Base-by-base conservation (phyloP, 2,329 filamentous ascomycete species). In the Shiraia bambusicola region DNA sequence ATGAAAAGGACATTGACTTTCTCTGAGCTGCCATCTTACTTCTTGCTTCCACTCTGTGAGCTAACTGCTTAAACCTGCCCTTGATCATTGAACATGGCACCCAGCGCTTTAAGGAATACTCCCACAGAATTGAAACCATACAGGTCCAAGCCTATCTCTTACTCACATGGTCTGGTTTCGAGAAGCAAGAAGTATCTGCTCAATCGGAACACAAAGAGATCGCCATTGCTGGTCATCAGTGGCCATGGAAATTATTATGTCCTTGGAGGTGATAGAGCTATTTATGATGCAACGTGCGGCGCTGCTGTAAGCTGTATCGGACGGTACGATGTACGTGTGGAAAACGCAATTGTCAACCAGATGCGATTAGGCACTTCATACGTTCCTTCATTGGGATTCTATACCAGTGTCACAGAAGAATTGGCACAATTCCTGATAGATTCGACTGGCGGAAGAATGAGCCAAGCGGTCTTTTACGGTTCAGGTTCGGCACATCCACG, bases 251-350 rank as follows among this genome's bases (percentile, higher is more conserved):
- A 75, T 50, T 77, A 76, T 45, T 65, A 82, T n/a, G 66, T 71
- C 25, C 69, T 82, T 1, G 41, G 46, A 2, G 52, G 59, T 32
- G 83, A 83, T 1, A 45, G 28, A 16, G 72, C 69, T 25, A 77
- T 93, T 30, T 76, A 90, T 11, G 88, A 93, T 63, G 84, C 81
- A 1, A 86, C 83, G 14, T 80, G 84, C 19, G 88, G 88, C 14
- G 84, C 87, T 3, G 86, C 84, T 15, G 86, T 90, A 3, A 76
- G 82, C 8, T 84, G 83, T 58, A 70, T 92, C 8, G 88, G 87
- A 6, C 83, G 88, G 54, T 76, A 84, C 37, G 78, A 85, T 40
- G 58, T 73, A 29, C 73, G 82, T 34, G 79, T 91, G 10, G 72
- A 73, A 10, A 69, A 77, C 2, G 85, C 83, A 1, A 76, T 88